Evolutionary conservation across 805 yeast species (phyloP).

Genomic region (Nakazawaea molendinolei): DNA sequence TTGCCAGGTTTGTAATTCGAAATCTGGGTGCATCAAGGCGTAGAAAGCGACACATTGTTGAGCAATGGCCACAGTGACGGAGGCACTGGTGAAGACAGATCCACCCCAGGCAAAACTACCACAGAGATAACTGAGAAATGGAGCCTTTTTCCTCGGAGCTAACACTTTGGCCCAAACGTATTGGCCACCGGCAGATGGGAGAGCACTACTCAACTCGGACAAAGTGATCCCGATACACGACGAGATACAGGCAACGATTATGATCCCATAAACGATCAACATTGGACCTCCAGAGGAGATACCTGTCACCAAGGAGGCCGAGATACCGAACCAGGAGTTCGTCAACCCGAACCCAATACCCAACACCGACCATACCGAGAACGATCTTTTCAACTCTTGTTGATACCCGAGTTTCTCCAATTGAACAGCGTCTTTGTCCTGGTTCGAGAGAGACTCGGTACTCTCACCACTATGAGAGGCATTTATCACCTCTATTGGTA

Average conservation of each 20-base stretch:
- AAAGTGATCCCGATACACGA: slow-evolving; percentile 41
- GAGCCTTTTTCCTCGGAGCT: slow-evolving; percentile 40
- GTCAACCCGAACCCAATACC: slow-evolving; percentile 59
- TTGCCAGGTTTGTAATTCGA: slow-evolving; percentile 42
- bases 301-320: slow-evolving; percentile 49
- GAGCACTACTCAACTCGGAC: slow-evolving; percentile 46
- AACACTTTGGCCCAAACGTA: slow-evolving; percentile 52
- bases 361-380: slow-evolving; percentile 39
- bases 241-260: slow-evolving; percentile 42
- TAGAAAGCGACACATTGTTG: slow-evolving; percentile 46
- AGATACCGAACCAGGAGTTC: slow-evolving; percentile 56
- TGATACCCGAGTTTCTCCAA: slow-evolving; percentile 3
- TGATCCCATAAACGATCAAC: slow-evolving; percentile 48
- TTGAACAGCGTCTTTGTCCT: too few relatives aligned
- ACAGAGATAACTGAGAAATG: slow-evolving; percentile 48
- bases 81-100: slow-evolving; percentile 54
- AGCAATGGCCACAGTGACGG: slow-evolving; percentile 50
- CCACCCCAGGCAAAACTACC: slow-evolving; percentile 63
- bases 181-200: slow-evolving; percentile 55
- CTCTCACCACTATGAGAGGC: too few relatives aligned
- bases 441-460: too few relatives aligned
- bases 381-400: slow-evolving; percentile 29
- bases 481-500: too few relatives aligned
- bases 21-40: slow-evolving; percentile 22
- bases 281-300: slow-evolving; percentile 54